phyloP scores from a whole-genome alignment of 192 early-diverging fungal genomes.

The Podila epicladia region DNA sequence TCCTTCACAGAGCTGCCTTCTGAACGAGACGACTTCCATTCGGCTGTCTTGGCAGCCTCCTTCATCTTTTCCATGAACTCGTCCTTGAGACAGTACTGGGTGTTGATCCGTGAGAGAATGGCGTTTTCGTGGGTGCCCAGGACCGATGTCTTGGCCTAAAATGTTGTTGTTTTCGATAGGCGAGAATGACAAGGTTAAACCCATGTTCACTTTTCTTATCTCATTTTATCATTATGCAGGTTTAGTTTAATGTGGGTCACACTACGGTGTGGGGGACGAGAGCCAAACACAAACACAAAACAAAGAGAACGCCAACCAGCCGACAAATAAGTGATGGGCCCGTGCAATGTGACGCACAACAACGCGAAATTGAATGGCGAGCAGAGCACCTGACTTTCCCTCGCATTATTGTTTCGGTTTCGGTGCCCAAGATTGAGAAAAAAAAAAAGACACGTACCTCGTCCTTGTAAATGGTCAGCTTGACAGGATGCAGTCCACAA shows the following conservation, averaged over 20 bases:
- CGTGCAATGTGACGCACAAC: neutral
- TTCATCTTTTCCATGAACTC: constrained; percentile 50
- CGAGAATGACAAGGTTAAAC: too few relatives aligned
- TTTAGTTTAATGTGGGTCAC: too few relatives aligned
- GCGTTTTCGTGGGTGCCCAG: constrained; percentile 43
- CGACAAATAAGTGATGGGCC: too few relatives aligned
- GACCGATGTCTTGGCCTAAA: constrained; percentile 24
- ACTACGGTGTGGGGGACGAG: neutral
- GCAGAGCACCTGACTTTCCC: too few relatives aligned
- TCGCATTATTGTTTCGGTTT: neutral
- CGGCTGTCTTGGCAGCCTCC: constrained; percentile 43
- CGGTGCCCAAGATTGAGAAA: neutral
- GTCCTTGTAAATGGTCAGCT: constrained; percentile 45
- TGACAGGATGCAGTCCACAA: constrained; percentile 46
- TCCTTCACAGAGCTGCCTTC: constrained; percentile 1
- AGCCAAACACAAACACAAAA: neutral
- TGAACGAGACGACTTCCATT: constrained; percentile 27
- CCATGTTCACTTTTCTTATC: too few relatives aligned
- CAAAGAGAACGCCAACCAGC: too few relatives aligned
- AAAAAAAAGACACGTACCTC: constrained; percentile 11
- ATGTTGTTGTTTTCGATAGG: neutral
- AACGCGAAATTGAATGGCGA: too few relatives aligned
- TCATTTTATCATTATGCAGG: too few relatives aligned
- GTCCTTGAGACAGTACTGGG: constrained; percentile 47
- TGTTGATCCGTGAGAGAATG: constrained; percentile 46